Percentiles rank a stretch among this genome's conserved stretches.
phyloP scores from a whole-genome alignment of 176 grass and related monocot species.

The Aegilops speltoides region DNA sequence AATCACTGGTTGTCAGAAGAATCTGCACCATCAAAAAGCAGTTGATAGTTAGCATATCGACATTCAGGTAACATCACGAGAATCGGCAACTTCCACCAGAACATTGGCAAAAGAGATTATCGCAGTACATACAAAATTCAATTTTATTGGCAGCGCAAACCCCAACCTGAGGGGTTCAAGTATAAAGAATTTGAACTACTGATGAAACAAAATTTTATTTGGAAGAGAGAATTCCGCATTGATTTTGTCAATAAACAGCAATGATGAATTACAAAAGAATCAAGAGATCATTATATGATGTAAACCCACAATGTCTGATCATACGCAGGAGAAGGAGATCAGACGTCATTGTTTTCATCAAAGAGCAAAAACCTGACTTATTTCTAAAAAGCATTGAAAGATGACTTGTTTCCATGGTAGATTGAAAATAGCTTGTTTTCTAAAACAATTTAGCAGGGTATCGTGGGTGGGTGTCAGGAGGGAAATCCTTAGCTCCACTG shows the following conservation, averaged over 20 bases:
- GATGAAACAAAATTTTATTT: neutral
- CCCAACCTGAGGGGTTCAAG: neutral
- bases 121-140: neutral
- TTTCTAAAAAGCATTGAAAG: neutral
- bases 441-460: neutral
- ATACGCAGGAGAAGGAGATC: neutral
- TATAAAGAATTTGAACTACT: neutral
- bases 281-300: neutral
- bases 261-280: neutral
- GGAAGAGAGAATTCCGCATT: neutral
- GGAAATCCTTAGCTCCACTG: neutral
- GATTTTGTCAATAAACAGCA: neutral
- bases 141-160: neutral
- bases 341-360: neutral
- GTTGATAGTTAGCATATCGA: neutral
- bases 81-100: neutral
- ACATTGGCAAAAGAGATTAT: neutral
- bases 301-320: neutral
- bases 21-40: constrained; percentile 51
- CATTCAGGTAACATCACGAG: neutral
- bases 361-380: neutral
- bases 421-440: neutral
- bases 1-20: constrained; percentile 83
- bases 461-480: neutral
- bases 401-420: neutral